phyloP scores from a whole-genome alignment of 768 basidiomycete species.

The Boletellus ananiceps region DNA sequence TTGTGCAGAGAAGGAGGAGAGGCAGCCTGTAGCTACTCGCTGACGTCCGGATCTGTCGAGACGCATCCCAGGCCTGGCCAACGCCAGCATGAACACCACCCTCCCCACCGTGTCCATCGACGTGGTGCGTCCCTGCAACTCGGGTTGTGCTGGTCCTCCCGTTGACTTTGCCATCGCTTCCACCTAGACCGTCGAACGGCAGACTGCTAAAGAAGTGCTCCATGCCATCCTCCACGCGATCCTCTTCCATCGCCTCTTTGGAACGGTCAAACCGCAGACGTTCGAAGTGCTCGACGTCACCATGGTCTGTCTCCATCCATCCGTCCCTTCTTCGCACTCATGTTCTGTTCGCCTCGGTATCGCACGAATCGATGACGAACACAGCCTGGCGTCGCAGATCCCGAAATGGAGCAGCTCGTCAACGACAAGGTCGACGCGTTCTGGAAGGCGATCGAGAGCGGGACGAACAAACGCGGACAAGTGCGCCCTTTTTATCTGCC shows the following conservation, averaged over 20 bases:
- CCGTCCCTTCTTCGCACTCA: background rate
- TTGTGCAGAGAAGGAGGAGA: no score
- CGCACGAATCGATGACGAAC: background rate
- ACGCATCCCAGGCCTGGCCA: background rate
- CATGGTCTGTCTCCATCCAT: constrained; percentile 48
- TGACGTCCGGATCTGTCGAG: no score
- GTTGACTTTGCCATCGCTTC: no score
- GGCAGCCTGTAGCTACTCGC: no score
- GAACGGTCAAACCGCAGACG: constrained; percentile 68
- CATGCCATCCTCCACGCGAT: constrained; percentile 76
- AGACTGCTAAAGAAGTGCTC: constrained; percentile 68
- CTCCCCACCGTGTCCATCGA: constrained; percentile 30
- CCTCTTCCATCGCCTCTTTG: constrained; percentile 80
- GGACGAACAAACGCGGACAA: constrained; percentile 61
- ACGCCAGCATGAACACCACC: constrained; percentile 21
- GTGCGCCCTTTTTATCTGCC: constrained; percentile 31
- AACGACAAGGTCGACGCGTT: constrained; percentile 74
- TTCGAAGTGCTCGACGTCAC: constrained; percentile 83
- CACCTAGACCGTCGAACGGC: constrained; percentile 66
- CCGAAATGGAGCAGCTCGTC: constrained; percentile 65
- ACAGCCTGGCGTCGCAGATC: constrained; percentile 76
- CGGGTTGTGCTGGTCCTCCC: no score
- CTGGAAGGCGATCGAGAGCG: constrained; percentile 71
- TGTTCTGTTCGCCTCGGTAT: background rate
- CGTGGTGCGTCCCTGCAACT: constrained; percentile 18